phyloP scores from a whole-genome alignment of 495 filamentous ascomycete species.

The Letharia columbiana region DNA sequence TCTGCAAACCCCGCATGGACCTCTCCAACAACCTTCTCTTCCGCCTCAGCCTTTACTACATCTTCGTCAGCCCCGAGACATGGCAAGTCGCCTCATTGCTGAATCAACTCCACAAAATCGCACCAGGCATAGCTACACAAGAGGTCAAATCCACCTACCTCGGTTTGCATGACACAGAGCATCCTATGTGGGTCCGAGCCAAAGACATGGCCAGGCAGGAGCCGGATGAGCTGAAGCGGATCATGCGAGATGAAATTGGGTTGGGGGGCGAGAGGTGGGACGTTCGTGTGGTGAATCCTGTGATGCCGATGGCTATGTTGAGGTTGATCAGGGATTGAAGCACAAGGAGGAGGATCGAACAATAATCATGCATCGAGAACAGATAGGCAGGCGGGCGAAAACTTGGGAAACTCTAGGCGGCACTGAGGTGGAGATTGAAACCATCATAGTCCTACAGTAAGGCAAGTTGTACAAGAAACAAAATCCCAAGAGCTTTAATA shows the following conservation, averaged over 20 bases:
- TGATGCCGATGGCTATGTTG: background rate
- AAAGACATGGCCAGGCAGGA: background rate
- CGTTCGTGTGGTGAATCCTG: background rate
- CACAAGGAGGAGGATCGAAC: too few relatives aligned
- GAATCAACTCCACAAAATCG: background rate
- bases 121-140: background rate
- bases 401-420: too few relatives aligned
- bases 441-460: background rate
- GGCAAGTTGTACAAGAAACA: background rate
- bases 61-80: background rate
- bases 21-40: background rate
- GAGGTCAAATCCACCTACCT: background rate
- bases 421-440: background rate
- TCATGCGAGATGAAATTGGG: background rate
- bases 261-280: background rate
- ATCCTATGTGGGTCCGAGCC: background rate
- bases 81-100: background rate
- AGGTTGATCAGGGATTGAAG: background rate
- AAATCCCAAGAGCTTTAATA: too few relatives aligned
- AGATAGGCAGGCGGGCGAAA: background rate
- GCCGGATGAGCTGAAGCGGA: background rate
- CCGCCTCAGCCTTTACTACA: conserved; percentile 4
- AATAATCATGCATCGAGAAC: background rate
- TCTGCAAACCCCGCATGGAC: background rate
- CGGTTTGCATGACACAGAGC: background rate